Evolutionary conservation across 176 grass and related monocot genomes (phyloP).

Genomic region (Carex scoparia): DNA sequence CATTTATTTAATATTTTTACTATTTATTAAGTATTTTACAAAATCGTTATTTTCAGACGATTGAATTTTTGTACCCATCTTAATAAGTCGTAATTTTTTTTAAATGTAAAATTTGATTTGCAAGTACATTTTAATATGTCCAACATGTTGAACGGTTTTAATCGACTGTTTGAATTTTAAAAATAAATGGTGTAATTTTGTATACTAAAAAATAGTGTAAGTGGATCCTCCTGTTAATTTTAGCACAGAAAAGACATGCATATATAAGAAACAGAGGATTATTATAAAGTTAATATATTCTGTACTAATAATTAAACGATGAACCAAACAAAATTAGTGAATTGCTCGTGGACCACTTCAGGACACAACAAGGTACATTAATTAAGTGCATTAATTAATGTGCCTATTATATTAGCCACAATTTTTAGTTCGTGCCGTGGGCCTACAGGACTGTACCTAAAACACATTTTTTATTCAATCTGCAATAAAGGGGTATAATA

Average conservation of each 20-base stretch:
- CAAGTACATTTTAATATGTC: too few species aligned
- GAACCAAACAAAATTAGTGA: neutral
- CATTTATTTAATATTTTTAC: too few species aligned
- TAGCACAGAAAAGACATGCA: neutral
- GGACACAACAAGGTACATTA: neutral
- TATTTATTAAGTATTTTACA: too few species aligned
- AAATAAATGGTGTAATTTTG: too few species aligned
- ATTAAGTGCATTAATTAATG: neutral
- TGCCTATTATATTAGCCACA: neutral
- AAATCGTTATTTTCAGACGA: too few species aligned
- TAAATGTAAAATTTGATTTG: too few species aligned
- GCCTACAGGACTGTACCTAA: neutral
- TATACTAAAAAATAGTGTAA: too few species aligned
- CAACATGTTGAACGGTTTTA: too few species aligned
- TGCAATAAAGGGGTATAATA: too few species aligned
- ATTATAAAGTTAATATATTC: neutral
- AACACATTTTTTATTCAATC: neutral
- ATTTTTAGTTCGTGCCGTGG: neutral
- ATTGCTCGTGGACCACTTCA: neutral
- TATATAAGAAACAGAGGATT: neutral
- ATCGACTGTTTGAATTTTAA: too few species aligned
- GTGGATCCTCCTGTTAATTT: neutral
- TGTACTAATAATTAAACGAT: neutral
- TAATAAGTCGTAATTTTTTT: too few species aligned
- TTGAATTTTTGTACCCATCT: too few species aligned